Evolutionary conservation across 768 basidiomycete genomes (phyloP), one percentile per base, ranked within the genome.

Genomic region (Pholiota molesta): DNA sequence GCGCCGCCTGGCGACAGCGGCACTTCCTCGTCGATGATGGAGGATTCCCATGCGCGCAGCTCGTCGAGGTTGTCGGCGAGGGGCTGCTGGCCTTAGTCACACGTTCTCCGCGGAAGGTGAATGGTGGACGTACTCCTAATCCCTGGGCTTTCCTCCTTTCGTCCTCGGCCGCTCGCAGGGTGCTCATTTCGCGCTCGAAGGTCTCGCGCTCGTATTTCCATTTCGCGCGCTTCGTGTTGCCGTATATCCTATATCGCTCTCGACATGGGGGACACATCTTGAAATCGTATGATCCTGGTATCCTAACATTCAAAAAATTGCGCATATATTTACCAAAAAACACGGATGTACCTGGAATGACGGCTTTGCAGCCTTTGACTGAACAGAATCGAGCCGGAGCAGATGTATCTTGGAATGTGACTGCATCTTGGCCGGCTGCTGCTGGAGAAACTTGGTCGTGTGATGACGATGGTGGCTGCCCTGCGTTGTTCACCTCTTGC

Each of bases 211-310:
- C 81, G 14, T 74, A 73, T 66, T 79, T 83, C 82, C 81, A 81
- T 64, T 85, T 86, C 2, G 77, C 76, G 17, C 85, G 81, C 68
- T 85, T 86, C 1, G 83, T 85, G 53, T 72, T 81, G 0, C 84
- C 84, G 59, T 86, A 86, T 35, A 68, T 74, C 53, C 81, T 78
- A 69, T 85, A 85, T 9, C 82, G 75, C 33, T 74, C 71, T 23
- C 85, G 76, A 66, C 85, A 86, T 0, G 77, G 68, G 5, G 74
- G 69, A 60, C 81, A 83, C 81, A 81, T 82, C 62, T 77, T 80
- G 70, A 69, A 80, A 31, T 70, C 68, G 60, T 77, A 78, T 0
- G 58, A 67, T 11, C 55, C 77, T 75, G 49, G 16, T 14, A 1
- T 10, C 5, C 42, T 33, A 26, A 17, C 33, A 55, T 31, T 37